These are phyloP conservation scores for Neonectria faginata DNA, from an alignment of 2,329 filamentous ascomycete genomes.

Conservation along the genomic window DNA sequence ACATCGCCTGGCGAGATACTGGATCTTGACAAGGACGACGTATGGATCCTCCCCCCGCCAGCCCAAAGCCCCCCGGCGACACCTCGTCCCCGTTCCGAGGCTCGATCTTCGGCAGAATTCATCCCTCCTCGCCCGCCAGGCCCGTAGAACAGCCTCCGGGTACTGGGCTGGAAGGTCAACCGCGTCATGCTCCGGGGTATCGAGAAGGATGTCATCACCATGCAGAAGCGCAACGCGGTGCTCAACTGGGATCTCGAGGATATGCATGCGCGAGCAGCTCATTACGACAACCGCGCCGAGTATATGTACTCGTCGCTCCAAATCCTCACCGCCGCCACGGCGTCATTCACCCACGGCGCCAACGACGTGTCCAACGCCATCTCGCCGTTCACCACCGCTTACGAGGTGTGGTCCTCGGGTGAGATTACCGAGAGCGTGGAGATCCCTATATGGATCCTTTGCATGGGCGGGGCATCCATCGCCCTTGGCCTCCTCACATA, in stretches of 20 bases:
- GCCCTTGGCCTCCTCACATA: slow-evolving; percentile 71
- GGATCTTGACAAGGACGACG: slow-evolving; percentile 47
- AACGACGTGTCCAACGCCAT: slow-evolving; percentile 67
- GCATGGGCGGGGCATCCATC: slow-evolving; percentile 60
- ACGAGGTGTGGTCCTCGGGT: slow-evolving; percentile 61
- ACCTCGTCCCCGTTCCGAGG: slow-evolving; percentile 24
- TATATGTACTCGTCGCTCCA: slow-evolving; percentile 63
- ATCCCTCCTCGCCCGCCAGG: slow-evolving; percentile 52
- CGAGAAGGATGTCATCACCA: slow-evolving; percentile 60
- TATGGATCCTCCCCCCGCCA: slow-evolving; percentile 49
- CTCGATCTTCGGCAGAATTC: slow-evolving; percentile 35
- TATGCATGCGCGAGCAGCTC: slow-evolving; percentile 61
- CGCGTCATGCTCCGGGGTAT: slow-evolving; percentile 59
- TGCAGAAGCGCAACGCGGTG: slow-evolving; percentile 61
- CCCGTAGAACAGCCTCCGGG: slow-evolving; percentile 55
- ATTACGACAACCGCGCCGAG: slow-evolving; percentile 66
- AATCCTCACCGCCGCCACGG: slow-evolving; percentile 63
- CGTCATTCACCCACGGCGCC: slow-evolving; percentile 67
- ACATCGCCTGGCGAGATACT: slow-evolving; percentile 40
- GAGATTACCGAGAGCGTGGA: slow-evolving; percentile 50
- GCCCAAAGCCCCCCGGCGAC: slow-evolving; percentile 38
- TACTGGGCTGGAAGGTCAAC: slow-evolving; percentile 56
- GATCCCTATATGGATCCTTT: slow-evolving; percentile 63
- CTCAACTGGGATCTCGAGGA: slow-evolving; percentile 61
- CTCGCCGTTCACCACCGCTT: slow-evolving; percentile 65